phyloP scores from a whole-genome alignment of 768 basidiomycete genomes.

The Amanita molliuscula region DNA sequence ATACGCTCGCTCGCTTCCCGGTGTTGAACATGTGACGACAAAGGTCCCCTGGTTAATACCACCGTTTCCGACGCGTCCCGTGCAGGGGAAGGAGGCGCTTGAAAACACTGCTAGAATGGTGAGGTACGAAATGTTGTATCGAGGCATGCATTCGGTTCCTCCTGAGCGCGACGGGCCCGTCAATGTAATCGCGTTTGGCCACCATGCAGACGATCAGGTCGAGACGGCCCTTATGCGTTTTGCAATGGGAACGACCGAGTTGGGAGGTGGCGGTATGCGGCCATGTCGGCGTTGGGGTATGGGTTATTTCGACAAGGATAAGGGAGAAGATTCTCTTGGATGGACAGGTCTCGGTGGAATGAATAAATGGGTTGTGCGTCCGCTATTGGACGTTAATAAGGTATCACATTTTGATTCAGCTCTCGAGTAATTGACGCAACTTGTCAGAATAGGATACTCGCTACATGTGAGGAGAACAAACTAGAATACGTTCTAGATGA shows the following conservation, averaged over 20 bases:
- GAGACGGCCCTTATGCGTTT: slow-evolving; percentile 73
- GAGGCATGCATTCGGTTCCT: slow-evolving; percentile 14
- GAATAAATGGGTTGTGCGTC: slow-evolving; percentile 60
- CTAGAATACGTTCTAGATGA: slow-evolving; percentile 55
- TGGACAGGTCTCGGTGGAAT: slow-evolving; percentile 49
- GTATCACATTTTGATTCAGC: slow-evolving; percentile 22
- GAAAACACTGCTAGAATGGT: slow-evolving; percentile 51
- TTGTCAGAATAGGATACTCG: slow-evolving; percentile 66
- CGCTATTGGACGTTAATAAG: slow-evolving; percentile 59
- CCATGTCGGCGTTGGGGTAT: slow-evolving; percentile 68
- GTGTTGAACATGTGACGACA: slow-evolving; percentile 34
- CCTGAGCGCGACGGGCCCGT: slow-evolving; percentile 13
- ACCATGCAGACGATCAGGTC: slow-evolving; percentile 78
- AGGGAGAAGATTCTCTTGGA: slow-evolving; percentile 19
- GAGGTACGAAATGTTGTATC: slow-evolving; percentile 43
- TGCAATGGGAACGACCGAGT: slow-evolving; percentile 40
- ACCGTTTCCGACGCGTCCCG: slow-evolving; percentile 41
- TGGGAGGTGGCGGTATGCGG: slow-evolving; percentile 63
- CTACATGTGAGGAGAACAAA: slow-evolving; percentile 57
- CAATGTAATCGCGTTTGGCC: slow-evolving; percentile 50
- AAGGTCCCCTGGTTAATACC: slow-evolving; percentile 47
- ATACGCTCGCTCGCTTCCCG: slow-evolving; percentile 28
- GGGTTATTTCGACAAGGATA: slow-evolving; percentile 28
- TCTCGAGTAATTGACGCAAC: not conserved
- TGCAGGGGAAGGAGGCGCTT: slow-evolving; percentile 22